Conservation (phyloP, 352 stramenopile genomes). For the Pythium phragmitis region DNA sequence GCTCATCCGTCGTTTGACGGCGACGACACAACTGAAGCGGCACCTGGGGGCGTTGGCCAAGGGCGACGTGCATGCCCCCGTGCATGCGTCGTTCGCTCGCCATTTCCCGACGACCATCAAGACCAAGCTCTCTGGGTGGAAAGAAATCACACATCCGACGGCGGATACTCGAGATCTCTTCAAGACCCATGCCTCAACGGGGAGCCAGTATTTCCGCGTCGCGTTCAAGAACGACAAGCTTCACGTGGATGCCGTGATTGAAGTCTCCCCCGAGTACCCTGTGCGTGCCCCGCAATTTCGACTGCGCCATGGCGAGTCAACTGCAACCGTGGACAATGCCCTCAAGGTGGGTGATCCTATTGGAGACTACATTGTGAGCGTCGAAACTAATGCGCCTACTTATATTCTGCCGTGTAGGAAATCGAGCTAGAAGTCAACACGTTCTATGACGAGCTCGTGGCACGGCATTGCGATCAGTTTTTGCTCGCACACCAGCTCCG, state of each 20-base stretch:
- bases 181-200: conserved; percentile 31
- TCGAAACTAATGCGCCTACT: background rate
- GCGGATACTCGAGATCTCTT: conserved; percentile 50
- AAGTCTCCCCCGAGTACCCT: conserved; percentile 69
- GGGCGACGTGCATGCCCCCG: conserved; percentile 27
- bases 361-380: background rate
- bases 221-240: conserved; percentile 44
- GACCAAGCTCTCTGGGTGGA: conserved; percentile 57
- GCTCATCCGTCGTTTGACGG: conserved; percentile 54
- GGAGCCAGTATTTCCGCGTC: conserved; percentile 55
- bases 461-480: conserved; percentile 40
- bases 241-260: conserved; percentile 46
- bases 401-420: conserved; percentile 34
- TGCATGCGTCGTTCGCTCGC: conserved; percentile 37
- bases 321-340: conserved; percentile 42
- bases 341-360: conserved; percentile 44
- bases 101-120: conserved; percentile 46
- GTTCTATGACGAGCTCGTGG: conserved; percentile 60
- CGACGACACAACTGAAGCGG: conserved; percentile 40
- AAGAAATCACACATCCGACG: conserved; percentile 33
- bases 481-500: conserved; percentile 72
- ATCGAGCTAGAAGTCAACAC: conserved; percentile 79
- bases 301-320: conserved; percentile 41
- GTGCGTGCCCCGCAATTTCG: conserved; percentile 59
- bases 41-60: conserved; percentile 48